Evolutionary conservation across 129 eudicot species (phyloP).

Genomic region (Glebionis coronaria): DNA sequence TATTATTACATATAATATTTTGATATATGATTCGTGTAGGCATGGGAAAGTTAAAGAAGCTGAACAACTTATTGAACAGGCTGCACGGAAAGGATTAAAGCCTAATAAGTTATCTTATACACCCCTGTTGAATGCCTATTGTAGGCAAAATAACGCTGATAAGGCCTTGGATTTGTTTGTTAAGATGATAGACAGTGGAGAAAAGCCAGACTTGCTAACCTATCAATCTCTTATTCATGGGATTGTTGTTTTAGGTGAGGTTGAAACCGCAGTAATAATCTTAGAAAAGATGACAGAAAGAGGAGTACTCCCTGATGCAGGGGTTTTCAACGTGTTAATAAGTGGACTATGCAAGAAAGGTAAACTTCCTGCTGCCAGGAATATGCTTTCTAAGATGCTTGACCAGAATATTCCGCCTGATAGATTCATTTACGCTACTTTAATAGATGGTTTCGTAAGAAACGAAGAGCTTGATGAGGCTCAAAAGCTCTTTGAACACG

Average conservation of each 20-base stretch:
- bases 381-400: constrained; percentile 70
- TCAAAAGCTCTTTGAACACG: constrained; percentile 52
- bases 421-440: constrained; percentile 57
- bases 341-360: constrained; percentile 73
- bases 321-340: constrained; percentile 69
- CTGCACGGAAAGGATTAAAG: constrained; percentile 40
- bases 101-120: constrained; percentile 67
- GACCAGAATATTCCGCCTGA: constrained; percentile 54
- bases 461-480: constrained; percentile 57
- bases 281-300: constrained; percentile 65
- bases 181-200: constrained; percentile 61
- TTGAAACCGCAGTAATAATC: constrained; percentile 59
- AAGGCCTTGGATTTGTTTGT: constrained; percentile 54
- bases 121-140: constrained; percentile 57
- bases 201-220: constrained; percentile 62
- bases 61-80: constrained; percentile 55
- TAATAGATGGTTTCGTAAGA: constrained; percentile 72
- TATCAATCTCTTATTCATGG: constrained; percentile 83
- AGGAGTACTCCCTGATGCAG: constrained; percentile 68
- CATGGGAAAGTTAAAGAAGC: constrained; percentile 74
- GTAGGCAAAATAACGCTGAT: constrained; percentile 52
- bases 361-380: constrained; percentile 49
- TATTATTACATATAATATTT: constrained; percentile 60
- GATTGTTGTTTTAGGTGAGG: constrained; percentile 60
- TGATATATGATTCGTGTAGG: constrained; percentile 59